Conservation (phyloP, 2,329 filamentous ascomycete species). For the Nothophaeocryptopus gaeumannii region DNA sequence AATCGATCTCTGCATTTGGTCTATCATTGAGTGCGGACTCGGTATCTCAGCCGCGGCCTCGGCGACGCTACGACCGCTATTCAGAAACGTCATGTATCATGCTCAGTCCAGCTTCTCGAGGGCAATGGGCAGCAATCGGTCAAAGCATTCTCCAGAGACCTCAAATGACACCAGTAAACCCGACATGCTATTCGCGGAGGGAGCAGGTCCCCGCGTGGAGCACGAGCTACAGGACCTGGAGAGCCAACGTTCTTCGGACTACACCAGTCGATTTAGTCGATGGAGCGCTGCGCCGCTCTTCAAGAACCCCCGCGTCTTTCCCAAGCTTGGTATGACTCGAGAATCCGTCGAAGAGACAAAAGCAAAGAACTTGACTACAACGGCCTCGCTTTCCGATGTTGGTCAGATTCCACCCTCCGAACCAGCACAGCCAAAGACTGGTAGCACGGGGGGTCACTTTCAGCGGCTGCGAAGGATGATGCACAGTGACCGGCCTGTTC, state of each 20-base stretch:
- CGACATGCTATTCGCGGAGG: not conserved
- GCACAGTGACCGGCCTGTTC: not conserved
- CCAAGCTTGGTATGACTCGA: constrained; percentile 11
- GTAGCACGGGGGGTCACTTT: too few relatives aligned
- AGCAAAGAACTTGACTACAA: not conserved
- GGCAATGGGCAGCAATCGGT: not conserved
- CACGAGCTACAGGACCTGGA: constrained; percentile 5
- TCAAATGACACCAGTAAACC: constrained; percentile 6
- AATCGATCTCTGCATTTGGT: constrained; percentile 32
- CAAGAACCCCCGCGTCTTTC: constrained; percentile 9
- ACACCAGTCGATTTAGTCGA: constrained; percentile 16
- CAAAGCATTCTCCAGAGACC: constrained; percentile 5
- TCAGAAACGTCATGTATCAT: constrained; percentile 22
- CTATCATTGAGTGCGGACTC: constrained; percentile 36
- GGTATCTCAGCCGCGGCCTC: constrained; percentile 36
- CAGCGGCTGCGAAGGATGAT: not conserved
- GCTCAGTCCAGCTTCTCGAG: not conserved
- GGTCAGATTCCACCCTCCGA: not conserved
- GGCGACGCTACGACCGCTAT: constrained; percentile 35
- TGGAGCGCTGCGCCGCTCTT: constrained; percentile 10
- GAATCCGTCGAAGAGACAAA: constrained; percentile 1
- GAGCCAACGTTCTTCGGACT: not conserved
- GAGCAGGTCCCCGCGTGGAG: not conserved
- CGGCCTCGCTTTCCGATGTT: not conserved
- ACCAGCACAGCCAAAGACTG: not conserved